Percentiles rank a stretch among this genome's conserved stretches.
Evolutionary conservation across 371 early-diverging fungal species (phyloP).

Genomic region (Nematocida parisii): DNA sequence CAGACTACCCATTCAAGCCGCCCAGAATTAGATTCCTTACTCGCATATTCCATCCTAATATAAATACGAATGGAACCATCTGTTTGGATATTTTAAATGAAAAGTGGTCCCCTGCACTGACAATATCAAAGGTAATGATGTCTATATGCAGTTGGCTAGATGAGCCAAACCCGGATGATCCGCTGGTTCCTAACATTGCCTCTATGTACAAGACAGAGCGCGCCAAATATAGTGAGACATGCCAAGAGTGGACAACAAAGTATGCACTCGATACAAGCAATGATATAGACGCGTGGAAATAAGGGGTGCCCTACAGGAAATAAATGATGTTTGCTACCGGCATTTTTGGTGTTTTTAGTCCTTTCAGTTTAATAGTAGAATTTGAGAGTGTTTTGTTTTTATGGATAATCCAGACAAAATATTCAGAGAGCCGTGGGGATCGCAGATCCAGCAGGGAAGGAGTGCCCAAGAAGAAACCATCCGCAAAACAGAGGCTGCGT

Average conservation of each 20-base stretch:
- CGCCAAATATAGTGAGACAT: constrained; percentile 66
- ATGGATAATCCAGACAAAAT: constrained; percentile 50
- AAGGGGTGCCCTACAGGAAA: not conserved
- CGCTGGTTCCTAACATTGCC: constrained; percentile 91
- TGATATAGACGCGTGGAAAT: constrained; percentile 59
- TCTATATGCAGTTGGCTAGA: constrained; percentile 91
- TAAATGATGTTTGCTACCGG: constrained; percentile 10
- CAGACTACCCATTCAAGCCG: constrained; percentile 97
- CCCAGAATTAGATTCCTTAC: constrained; percentile 92
- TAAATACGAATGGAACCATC: constrained; percentile 93
- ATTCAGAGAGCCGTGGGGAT: constrained; percentile 43
- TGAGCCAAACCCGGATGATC: constrained; percentile 93
- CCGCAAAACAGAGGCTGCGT: not conserved
- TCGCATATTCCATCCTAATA: constrained; percentile 95
- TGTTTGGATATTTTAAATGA: constrained; percentile 94
- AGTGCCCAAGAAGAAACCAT: not conserved
- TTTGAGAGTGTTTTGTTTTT: constrained; percentile 14
- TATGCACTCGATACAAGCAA: constrained; percentile 59
- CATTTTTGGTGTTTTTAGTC: not conserved
- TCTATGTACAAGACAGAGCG: constrained; percentile 89
- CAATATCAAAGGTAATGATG: constrained; percentile 86
- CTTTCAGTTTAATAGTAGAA: not conserved
- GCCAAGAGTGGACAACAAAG: constrained; percentile 64
- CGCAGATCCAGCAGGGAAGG: constrained; percentile 4
- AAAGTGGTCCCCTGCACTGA: constrained; percentile 97